These are phyloP conservation scores for Saccharum officinarum DNA, from an alignment of 176 grass and related monocot species.

Conservation along the genomic window DNA sequence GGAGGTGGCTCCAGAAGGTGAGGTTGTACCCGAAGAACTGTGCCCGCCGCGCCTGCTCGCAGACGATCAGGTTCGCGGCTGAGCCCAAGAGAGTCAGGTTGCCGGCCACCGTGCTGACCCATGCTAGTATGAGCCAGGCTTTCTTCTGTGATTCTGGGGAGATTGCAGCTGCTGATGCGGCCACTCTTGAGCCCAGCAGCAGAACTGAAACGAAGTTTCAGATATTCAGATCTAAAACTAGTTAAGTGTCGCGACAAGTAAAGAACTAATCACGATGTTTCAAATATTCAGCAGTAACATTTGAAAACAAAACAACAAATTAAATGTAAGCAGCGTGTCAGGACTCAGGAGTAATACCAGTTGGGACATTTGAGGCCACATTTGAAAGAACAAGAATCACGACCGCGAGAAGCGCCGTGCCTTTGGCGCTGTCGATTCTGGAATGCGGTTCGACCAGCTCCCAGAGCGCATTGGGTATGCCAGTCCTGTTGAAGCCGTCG, in stretches of 20 bases:
- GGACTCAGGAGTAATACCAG: constrained; percentile 43
- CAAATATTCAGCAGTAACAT: not conserved
- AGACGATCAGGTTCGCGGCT: constrained; percentile 93
- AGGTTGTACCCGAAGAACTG: constrained; percentile 83
- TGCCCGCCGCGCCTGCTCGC: constrained; percentile 79
- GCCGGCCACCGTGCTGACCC: constrained; percentile 88
- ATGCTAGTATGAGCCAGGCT: constrained; percentile 94
- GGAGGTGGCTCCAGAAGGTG: constrained; percentile 91
- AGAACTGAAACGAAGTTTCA: constrained; percentile 60
- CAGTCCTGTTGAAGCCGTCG: constrained; percentile 87
- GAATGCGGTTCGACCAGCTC: constrained; percentile 78
- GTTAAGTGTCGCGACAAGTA: too few relatives aligned
- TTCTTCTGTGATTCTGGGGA: constrained; percentile 62
- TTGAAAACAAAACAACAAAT: not conserved
- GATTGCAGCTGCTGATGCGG: constrained; percentile 75
- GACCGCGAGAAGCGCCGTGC: constrained; percentile 60
- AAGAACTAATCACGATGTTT: not conserved
- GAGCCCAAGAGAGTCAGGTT: constrained; percentile 93
- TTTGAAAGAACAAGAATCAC: constrained; percentile 93
- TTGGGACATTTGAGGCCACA: constrained; percentile 95
- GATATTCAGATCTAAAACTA: not conserved
- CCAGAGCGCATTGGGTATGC: constrained; percentile 85
- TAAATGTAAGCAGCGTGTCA: not conserved
- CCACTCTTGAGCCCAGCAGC: constrained; percentile 82
- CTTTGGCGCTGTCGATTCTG: constrained; percentile 61